A percentile compares a stretch with the other conserved stretches of the same genome.
phyloP scores from a whole-genome alignment of 2,329 filamentous ascomycete genomes.

The Aspergillus sp. region DNA sequence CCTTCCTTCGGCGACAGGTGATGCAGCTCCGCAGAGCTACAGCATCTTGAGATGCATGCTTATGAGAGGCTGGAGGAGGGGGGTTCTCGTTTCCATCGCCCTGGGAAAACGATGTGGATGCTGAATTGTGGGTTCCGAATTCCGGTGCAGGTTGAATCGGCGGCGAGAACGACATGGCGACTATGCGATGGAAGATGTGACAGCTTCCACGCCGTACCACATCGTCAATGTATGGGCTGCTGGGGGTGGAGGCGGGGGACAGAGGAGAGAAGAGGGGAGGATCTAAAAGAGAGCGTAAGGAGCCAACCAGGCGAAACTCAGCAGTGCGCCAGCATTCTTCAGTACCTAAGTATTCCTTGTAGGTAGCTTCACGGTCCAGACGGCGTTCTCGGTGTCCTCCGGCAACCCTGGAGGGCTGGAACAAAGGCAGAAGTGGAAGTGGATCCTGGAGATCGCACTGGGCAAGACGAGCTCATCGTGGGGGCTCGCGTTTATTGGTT shows the following conservation, averaged over 20 bases:
- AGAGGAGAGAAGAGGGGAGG: neutral
- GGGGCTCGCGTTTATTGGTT: neutral
- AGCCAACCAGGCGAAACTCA: constrained; percentile 1
- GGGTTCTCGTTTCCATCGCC: constrained; percentile 3
- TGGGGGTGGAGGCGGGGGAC: neutral
- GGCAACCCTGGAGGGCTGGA: neutral
- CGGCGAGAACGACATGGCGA: constrained; percentile 20
- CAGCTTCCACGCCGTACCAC: constrained; percentile 10
- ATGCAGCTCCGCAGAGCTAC: constrained; percentile 45
- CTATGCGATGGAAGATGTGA: neutral
- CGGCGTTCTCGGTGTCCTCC: neutral
- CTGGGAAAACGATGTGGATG: constrained; percentile 2
- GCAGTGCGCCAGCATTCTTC: neutral
- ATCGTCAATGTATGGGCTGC: constrained; percentile 6
- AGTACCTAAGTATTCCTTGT: neutral
- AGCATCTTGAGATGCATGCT: constrained; percentile 18
- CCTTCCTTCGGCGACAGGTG: constrained; percentile 49
- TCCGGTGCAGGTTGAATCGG: constrained; percentile 6
- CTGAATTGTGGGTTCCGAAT: neutral
- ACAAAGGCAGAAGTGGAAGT: neutral
- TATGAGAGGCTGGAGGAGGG: constrained; percentile 3
- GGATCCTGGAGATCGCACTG: neutral
- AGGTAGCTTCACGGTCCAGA: neutral
- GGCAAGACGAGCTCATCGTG: neutral
- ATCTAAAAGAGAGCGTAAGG: neutral